Evolutionary conservation across 75 land plant species (phyloP).

Genomic region (Pinus taeda): DNA sequence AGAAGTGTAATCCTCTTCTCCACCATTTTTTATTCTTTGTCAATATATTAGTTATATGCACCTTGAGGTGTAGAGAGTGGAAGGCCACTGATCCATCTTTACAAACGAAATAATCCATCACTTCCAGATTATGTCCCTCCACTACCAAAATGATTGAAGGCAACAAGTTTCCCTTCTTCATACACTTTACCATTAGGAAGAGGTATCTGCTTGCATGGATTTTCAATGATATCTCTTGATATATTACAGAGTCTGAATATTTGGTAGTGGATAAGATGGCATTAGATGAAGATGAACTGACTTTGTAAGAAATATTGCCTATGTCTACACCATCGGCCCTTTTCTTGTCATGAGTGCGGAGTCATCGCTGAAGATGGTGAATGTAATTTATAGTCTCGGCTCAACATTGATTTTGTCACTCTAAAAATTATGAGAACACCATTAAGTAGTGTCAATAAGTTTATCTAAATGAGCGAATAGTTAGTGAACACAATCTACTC

Average conservation of each 20-base stretch:
- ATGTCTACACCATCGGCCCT: not conserved
- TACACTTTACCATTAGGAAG: conserved; percentile 1
- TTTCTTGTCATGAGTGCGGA: not conserved
- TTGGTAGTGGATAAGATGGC: not conserved
- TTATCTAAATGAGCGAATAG: too few species aligned
- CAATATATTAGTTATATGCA: too few species aligned
- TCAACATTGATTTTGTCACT: too few species aligned
- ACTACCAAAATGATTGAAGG: conserved; percentile 7
- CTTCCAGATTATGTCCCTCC: conserved; percentile 8
- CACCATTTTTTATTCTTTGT: too few species aligned
- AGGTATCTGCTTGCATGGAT: not conserved
- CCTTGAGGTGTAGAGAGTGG: too few species aligned
- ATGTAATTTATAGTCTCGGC: too few species aligned
- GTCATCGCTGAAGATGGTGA: not conserved
- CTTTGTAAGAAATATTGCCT: not conserved
- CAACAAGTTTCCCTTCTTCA: conserved; percentile 1
- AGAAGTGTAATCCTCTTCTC: too few species aligned
- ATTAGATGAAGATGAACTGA: not conserved
- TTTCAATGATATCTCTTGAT: not conserved
- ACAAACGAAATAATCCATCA: not conserved
- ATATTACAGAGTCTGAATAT: not conserved
- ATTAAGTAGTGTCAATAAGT: too few species aligned
- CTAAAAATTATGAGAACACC: too few species aligned
- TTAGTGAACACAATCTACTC: too few species aligned
- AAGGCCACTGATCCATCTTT: not conserved